Conservation (phyloP, 495 filamentous ascomycete species). For the Evansstolkia leycettana region DNA sequence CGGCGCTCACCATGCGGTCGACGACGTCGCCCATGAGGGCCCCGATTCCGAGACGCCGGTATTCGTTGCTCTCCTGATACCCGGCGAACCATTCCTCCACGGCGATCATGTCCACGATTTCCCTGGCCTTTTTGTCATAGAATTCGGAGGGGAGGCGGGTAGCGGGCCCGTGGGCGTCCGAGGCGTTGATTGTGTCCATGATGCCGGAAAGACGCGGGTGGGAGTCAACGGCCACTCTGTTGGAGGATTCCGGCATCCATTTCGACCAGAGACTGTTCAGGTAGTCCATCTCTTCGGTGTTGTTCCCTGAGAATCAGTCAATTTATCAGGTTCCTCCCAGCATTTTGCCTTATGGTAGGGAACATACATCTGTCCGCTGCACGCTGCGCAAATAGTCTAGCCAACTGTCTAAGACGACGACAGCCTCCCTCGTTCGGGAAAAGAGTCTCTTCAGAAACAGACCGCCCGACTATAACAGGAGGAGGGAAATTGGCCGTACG, state of each 20-base stretch:
- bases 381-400: slow-evolving; percentile 67
- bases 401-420: slow-evolving; percentile 68
- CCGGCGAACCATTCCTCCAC: slow-evolving; percentile 92
- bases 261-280: slow-evolving; percentile 63
- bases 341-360: too few relatives aligned
- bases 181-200: slow-evolving; percentile 88
- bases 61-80: slow-evolving; percentile 73
- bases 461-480: slow-evolving; percentile 62
- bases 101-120: slow-evolving; percentile 63
- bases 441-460: slow-evolving; percentile 72
- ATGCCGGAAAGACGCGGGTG: slow-evolving; percentile 79
- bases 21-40: slow-evolving; percentile 72
- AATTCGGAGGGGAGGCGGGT: slow-evolving; percentile 75
- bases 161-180: slow-evolving; percentile 68
- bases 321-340: too few relatives aligned
- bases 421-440: slow-evolving; percentile 87
- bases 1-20: slow-evolving; percentile 67
- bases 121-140: slow-evolving; percentile 62
- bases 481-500: slow-evolving; percentile 51
- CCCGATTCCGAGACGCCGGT: slow-evolving; percentile 77
- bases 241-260: slow-evolving; percentile 65
- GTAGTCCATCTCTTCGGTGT: slow-evolving; percentile 71
- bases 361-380: slow-evolving; percentile 58
- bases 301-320: slow-evolving; percentile 42
- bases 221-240: slow-evolving; percentile 66